Conservation (phyloP, 2,329 filamentous ascomycete genomes). For the Tympanopsis confertula region DNA sequence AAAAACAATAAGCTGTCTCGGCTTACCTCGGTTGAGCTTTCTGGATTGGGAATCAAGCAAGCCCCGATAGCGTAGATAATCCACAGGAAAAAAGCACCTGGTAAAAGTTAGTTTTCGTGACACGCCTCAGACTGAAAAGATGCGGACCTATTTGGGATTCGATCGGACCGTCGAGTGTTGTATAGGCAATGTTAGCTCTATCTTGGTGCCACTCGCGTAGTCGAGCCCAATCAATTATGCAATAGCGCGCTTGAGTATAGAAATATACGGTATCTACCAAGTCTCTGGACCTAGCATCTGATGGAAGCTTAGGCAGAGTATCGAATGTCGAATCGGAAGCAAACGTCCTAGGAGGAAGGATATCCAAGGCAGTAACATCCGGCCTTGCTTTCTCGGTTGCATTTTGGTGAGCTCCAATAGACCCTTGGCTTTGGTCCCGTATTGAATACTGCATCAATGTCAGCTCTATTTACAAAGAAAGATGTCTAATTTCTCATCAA, state of each 20-base stretch:
- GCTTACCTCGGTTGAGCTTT: slow-evolving; percentile 7
- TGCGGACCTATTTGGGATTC: not conserved
- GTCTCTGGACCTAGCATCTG: slow-evolving; percentile 1
- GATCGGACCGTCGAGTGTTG: not conserved
- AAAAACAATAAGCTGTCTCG: too few relatives aligned
- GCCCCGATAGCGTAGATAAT: slow-evolving; percentile 10
- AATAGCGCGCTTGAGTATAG: slow-evolving; percentile 10
- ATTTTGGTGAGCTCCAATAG: not conserved
- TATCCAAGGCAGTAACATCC: not conserved
- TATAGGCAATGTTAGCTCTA: slow-evolving; percentile 5
- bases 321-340: not conserved
- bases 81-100: slow-evolving; percentile 9
- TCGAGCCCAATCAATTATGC: slow-evolving; percentile 9
- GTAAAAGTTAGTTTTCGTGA: not conserved
- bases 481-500: too few relatives aligned
- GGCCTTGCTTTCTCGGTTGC: not conserved
- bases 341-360: not conserved
- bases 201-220: slow-evolving; percentile 9
- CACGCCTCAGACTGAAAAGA: not conserved
- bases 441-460: not conserved
- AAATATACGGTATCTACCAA: slow-evolving; percentile 9
- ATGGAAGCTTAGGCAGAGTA: not conserved
- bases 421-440: not conserved
- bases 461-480: too few relatives aligned
- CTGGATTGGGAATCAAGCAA: slow-evolving; percentile 7